Base-by-base conservation (phyloP, 805 yeast species). In the Nakazawaea peltata region DNA sequence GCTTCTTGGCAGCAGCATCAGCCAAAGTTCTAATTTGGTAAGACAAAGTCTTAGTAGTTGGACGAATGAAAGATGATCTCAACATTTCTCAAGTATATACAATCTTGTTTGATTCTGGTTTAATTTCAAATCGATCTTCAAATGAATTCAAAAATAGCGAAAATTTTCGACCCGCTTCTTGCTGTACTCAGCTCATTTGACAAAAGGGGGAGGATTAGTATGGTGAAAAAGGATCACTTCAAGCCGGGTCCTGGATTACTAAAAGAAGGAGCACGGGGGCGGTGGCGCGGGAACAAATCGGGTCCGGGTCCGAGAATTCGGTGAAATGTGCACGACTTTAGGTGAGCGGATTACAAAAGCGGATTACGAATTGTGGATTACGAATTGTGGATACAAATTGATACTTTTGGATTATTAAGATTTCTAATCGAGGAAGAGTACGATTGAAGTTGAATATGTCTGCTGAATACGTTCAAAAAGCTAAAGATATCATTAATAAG, bases 1-100 rank as follows among this genome's bases (percentile, higher is more conserved):
- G 92, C 54, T 80, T 79, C 50, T 66, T 63, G 45, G 64, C 61
- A 42, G 68, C 36, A 27, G 32, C 37, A 26, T 53, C 53, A 12
- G 41, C 40, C 33, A 30, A 23, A 11, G 31, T 27, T 11, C 23
- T 6, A 15, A 28, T 16, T 13, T 28, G 31, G 8, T 9, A 13
- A 4, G 15, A 36, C 19, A 30, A 26, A 13, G 17, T 30, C 21
- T 25, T 19, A 5, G 30, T 19, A 18, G 18, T 19, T 26, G 40
- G 36, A 32, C 40, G 35, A 11, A 33, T 18, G 13, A 28, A 28
- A 5, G 37, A 28, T 16, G 33, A 8, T 33, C 41, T 37, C 26
- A 37, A 37, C 41, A 37, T 37, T 16, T 17, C 32, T 14, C 13
- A 24, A 19, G 3, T 19, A 13, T 9, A 15, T n/a, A n/a, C n/a